Conservation (phyloP, 1,139 yeast species). For the Ashbya aceris region DNA sequence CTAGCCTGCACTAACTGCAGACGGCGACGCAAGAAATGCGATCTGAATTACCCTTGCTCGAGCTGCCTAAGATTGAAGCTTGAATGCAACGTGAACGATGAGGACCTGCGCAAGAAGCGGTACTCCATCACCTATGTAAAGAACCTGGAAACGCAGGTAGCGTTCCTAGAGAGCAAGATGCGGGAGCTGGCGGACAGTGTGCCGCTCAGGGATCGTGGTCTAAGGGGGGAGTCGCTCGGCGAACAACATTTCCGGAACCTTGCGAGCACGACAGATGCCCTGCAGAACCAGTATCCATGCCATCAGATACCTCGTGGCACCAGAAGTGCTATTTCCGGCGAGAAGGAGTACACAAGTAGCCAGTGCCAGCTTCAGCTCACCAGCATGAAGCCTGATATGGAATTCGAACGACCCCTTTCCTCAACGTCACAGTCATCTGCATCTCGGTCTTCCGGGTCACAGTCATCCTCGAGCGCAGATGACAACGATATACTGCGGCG, state of each 20-base stretch:
- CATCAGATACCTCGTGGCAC: background rate
- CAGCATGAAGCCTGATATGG: background rate
- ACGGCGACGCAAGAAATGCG: conserved; percentile 40
- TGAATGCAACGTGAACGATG: conserved; percentile 42
- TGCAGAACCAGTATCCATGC: background rate
- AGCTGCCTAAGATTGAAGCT: conserved; percentile 38
- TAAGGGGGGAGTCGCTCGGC: conserved; percentile 10
- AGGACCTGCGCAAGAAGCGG: conserved; percentile 46
- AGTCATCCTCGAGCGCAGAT: background rate
- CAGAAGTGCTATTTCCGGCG: background rate
- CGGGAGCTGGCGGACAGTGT: conserved; percentile 14
- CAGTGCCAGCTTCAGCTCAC: background rate
- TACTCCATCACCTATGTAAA: conserved; percentile 44
- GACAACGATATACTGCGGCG: conserved; percentile 8
- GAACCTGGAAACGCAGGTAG: conserved; percentile 27
- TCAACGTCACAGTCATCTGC: background rate
- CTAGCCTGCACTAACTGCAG: conserved; percentile 30
- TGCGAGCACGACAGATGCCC: background rate
- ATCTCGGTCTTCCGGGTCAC: background rate
- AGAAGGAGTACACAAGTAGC: too few species aligned
- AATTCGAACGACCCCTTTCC: too few species aligned
- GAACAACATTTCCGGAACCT: background rate
- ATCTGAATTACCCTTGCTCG: conserved; percentile 42
- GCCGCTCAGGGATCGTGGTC: conserved; percentile 9
- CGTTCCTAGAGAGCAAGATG: conserved; percentile 23